A percentile compares a stretch with the other conserved stretches of the same genome.
Conservation (phyloP, 306 rosid species). For the Comarum palustre region DNA sequence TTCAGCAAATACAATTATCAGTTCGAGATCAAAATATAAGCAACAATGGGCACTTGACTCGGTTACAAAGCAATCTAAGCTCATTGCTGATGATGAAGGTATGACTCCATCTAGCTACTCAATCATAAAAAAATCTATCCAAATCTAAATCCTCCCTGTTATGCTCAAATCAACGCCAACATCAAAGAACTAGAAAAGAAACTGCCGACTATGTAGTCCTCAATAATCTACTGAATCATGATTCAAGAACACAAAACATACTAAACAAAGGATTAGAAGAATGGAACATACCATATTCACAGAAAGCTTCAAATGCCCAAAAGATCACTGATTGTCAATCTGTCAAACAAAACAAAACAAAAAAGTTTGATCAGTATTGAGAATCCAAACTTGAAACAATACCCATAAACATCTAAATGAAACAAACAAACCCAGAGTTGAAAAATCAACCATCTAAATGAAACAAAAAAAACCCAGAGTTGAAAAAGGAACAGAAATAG, state of each 20-base stretch:
- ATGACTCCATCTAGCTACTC: not conserved
- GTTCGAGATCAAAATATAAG: not conserved
- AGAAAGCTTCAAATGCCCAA: conserved; percentile 13
- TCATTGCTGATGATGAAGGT: not conserved
- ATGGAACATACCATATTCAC: conserved; percentile 33
- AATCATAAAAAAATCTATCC: not conserved
- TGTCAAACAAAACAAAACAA: conserved; percentile 26
- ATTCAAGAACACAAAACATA: conserved; percentile 7
- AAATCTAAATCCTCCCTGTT: not conserved
- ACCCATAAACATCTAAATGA: not conserved
- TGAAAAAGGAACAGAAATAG: not conserved
- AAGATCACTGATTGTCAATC: conserved; percentile 7
- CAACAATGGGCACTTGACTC: not conserved
- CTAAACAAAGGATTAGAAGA: not conserved
- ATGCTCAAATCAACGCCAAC: not conserved
- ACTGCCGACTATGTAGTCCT: not conserved
- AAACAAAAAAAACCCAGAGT: conserved; percentile 13
- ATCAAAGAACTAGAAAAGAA: not conserved
- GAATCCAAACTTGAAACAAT: conserved; percentile 2
- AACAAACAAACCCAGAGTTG: conserved; percentile 20
- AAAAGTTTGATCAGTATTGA: conserved; percentile 6
- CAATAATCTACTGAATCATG: not conserved
- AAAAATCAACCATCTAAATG: not conserved
- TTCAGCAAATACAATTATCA: not conserved
- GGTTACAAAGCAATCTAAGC: not conserved